Base-by-base conservation (phyloP, 306 rosid genomes). In the Rosa multiflora region DNA sequence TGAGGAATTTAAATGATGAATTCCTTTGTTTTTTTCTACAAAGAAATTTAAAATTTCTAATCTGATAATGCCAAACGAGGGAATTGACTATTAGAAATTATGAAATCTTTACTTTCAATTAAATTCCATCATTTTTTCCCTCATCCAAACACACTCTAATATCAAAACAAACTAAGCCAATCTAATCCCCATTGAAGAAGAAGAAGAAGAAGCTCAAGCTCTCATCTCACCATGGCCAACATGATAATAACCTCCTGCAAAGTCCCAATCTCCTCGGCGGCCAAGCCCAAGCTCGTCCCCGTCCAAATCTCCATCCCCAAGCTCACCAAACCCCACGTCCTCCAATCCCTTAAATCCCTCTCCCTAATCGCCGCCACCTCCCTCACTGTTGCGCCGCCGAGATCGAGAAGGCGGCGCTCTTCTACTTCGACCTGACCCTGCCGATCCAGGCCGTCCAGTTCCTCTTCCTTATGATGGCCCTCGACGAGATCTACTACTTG, bases 351-450 rank as follows among this genome's bases (percentile, higher is more conserved):
- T 68, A 90, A 90, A 72, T 84, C 91, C 78, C 75, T 90, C 39
- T 87, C 97, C 74, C 73, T 88, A n/a, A 58, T 84, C 5, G 90
- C 91, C 3, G 88, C 90, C 13, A 69, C 85, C 44, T 84, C 98
- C 0, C 84, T 91, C 10, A 47, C 91, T 23, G 23, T 85, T 2
- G 91, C 1, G 97, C 96, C 0, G 92, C 0, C 20, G 90, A 88
- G 73, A 81, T 93, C 1, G 99, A 93, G 78, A 93, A 93, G 79
- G 98, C 97, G 2, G 97, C 98, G 0, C 93, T 95, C 2, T 95
- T 95, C 75, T 97, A 95, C 73, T 95, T 95, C 92, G 88, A 95
- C 76, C 88, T 95, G 62, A 95, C 99, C 5, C 85, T 95, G 15
- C 99, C 97, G 21, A 88, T 95, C 44, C 90, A 92, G 74, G 76